Percentiles rank a stretch among this genome's conserved stretches.
These are phyloP conservation scores for Diplodia intermedia DNA, from an alignment of 2,329 filamentous ascomycete species.

Conservation along the genomic window DNA sequence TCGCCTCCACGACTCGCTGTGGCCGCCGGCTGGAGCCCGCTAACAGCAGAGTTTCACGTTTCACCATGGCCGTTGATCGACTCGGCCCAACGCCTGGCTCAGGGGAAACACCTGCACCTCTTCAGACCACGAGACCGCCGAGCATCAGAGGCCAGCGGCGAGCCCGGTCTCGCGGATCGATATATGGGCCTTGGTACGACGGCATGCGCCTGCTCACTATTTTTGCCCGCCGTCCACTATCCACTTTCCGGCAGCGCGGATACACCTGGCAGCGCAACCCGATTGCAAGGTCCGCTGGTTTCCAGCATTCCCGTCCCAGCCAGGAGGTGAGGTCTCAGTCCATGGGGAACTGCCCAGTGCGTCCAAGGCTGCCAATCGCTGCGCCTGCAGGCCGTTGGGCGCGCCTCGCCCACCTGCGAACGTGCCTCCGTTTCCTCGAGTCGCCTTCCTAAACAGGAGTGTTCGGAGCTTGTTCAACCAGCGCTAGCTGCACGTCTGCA, in stretches of 20 bases:
- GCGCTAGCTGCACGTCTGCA: slow-evolving; percentile 27
- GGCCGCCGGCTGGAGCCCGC: slow-evolving; percentile 10
- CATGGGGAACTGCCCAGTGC: slow-evolving; percentile 12
- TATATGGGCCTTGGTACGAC: slow-evolving; percentile 28
- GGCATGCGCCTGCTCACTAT: slow-evolving; percentile 3
- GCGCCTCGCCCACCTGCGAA: background rate
- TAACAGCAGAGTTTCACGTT: slow-evolving; percentile 24
- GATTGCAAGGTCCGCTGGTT: slow-evolving; percentile 22
- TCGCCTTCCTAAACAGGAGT: slow-evolving; percentile 15
- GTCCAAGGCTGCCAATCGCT: slow-evolving; percentile 20
- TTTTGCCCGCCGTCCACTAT: slow-evolving; percentile 1
- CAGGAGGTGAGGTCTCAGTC: slow-evolving; percentile 15
- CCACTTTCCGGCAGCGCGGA: slow-evolving; percentile 20
- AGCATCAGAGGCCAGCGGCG: slow-evolving; percentile 9
- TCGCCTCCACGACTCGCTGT: slow-evolving; percentile 26
- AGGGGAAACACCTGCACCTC: slow-evolving; percentile 20
- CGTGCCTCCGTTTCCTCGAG: slow-evolving; percentile 21
- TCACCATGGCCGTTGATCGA: slow-evolving; percentile 23
- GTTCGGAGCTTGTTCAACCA: slow-evolving; percentile 27
- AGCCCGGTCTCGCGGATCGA: slow-evolving; percentile 24
- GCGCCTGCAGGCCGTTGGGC: background rate
- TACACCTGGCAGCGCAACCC: slow-evolving; percentile 18
- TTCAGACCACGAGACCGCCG: slow-evolving; percentile 26
- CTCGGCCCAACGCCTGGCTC: slow-evolving; percentile 28
- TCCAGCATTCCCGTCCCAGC: slow-evolving; percentile 20